Conservation (phyloP, 202 grass and related monocot genomes). For the Eragrostis tef region DNA sequence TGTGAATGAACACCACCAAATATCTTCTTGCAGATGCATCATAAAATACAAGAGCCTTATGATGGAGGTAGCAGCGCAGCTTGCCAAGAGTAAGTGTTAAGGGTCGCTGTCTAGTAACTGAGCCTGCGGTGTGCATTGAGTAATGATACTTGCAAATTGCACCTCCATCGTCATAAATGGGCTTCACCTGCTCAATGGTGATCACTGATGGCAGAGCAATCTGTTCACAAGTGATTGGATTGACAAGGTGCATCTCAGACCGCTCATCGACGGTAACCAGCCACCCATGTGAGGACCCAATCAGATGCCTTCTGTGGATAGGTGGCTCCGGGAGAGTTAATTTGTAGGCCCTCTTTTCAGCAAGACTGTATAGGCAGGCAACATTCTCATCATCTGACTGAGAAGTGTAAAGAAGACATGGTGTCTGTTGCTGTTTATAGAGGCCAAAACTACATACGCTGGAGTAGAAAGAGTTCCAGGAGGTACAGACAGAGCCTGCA, state of each 20-base stretch:
- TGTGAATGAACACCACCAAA: neutral
- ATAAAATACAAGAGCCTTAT: neutral
- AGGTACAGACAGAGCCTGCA: too few relatives aligned
- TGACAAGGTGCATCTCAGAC: conserved; percentile 21
- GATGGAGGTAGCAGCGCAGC: neutral
- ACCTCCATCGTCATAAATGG: neutral
- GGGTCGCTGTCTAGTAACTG: neutral
- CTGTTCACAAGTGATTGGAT: conserved; percentile 19
- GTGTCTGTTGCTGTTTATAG: too few relatives aligned
- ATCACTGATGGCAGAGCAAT: neutral
- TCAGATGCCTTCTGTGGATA: neutral
- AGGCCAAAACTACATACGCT: too few relatives aligned
- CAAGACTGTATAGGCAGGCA: neutral
- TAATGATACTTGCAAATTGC: neutral
- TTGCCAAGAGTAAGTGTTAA: neutral
- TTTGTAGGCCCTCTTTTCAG: neutral
- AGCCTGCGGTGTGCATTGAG: neutral
- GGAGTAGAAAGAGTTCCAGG: too few relatives aligned
- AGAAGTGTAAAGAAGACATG: neutral
- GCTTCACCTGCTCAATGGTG: conserved; percentile 5
- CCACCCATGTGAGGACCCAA: conserved; percentile 25
- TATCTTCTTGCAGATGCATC: neutral
- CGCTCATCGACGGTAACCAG: conserved; percentile 13
- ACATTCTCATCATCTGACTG: neutral
- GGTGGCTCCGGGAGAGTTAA: conserved; percentile 17